phyloP scores from a whole-genome alignment of 371 early-diverging fungal genomes.

The Lichtheimia corymbifera region DNA sequence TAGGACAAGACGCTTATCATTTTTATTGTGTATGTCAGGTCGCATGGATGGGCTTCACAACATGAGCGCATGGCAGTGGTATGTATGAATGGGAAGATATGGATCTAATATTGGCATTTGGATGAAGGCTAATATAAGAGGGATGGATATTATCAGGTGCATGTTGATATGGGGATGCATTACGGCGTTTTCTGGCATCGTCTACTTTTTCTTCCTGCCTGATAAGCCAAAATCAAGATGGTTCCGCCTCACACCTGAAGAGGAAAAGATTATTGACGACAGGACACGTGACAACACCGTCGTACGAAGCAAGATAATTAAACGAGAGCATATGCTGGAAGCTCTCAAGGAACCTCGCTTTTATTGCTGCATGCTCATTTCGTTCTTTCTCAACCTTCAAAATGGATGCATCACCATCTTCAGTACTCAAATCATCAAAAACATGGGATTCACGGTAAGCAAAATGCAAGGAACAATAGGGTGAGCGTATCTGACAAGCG shows the following conservation, averaged over 20 bases:
- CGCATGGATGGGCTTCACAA: constrained; percentile 18
- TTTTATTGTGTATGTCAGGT: too few species aligned
- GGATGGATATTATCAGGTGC: constrained; percentile 21
- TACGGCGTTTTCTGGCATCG: constrained; percentile 30
- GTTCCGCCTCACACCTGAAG: constrained; percentile 32
- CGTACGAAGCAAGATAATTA: constrained; percentile 25
- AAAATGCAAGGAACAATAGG: neutral
- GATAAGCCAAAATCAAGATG: constrained; percentile 37
- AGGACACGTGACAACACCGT: constrained; percentile 36
- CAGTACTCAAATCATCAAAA: constrained; percentile 27
- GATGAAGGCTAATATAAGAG: neutral
- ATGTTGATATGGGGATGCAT: constrained; percentile 38
- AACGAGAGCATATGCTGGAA: constrained; percentile 33
- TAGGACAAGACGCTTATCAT: too few species aligned
- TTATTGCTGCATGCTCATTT: constrained; percentile 25
- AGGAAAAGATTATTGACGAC: constrained; percentile 36
- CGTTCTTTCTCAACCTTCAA: constrained; percentile 25
- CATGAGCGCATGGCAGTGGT: constrained; percentile 24
- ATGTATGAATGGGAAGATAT: neutral
- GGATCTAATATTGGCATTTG: neutral
- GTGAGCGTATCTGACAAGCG: neutral
- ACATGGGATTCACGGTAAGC: constrained; percentile 35
- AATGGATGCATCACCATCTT: constrained; percentile 37
- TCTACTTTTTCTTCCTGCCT: constrained; percentile 38
- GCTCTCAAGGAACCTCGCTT: constrained; percentile 36